These are phyloP conservation scores for Aspergillus sp. DNA, from an alignment of 2,329 filamentous ascomycete genomes.

Conservation along the genomic window DNA sequence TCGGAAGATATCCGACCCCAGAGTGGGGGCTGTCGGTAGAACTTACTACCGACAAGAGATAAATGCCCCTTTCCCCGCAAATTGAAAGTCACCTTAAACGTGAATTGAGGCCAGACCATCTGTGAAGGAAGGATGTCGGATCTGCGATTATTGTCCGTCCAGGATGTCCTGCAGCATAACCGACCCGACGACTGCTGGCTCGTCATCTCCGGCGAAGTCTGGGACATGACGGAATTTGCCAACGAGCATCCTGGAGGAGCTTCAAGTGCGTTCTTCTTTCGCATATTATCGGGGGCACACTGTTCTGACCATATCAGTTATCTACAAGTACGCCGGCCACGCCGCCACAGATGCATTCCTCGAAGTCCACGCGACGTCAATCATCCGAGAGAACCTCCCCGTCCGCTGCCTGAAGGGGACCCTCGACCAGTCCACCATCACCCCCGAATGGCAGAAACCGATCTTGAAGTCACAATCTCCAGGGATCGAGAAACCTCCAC, in stretches of 20 bases:
- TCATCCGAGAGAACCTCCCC: conserved; percentile 38
- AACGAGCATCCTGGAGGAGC: conserved; percentile 62
- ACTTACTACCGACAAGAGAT: not conserved
- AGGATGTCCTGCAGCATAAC: conserved; percentile 33
- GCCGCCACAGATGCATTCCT: conserved; percentile 61
- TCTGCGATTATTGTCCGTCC: not conserved
- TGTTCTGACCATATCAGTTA: conserved; percentile 64
- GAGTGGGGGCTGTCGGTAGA: not conserved
- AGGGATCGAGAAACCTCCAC: conserved; percentile 4
- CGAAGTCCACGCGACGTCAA: conserved; percentile 52
- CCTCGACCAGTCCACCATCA: conserved; percentile 2
- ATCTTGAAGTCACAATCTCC: conserved; percentile 31
- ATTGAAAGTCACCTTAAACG: no score
- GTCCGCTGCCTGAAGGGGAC: not conserved
- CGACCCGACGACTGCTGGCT: conserved; percentile 58
- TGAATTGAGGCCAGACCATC: no score
- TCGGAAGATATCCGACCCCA: not conserved
- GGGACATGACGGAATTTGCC: conserved; percentile 65
- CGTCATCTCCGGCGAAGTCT: conserved; percentile 66
- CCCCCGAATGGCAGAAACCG: conserved; percentile 37
- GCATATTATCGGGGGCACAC: not conserved
- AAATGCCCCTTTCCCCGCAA: not conserved
- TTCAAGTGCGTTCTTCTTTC: conserved; percentile 12
- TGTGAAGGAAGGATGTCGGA: not conserved
- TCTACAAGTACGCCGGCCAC: conserved; percentile 64